Evolutionary conservation across 2,329 filamentous ascomycete species (phyloP), one percentile per base, ranked within the genome.

Genomic region (Ascocoryne sarcoides): DNA sequence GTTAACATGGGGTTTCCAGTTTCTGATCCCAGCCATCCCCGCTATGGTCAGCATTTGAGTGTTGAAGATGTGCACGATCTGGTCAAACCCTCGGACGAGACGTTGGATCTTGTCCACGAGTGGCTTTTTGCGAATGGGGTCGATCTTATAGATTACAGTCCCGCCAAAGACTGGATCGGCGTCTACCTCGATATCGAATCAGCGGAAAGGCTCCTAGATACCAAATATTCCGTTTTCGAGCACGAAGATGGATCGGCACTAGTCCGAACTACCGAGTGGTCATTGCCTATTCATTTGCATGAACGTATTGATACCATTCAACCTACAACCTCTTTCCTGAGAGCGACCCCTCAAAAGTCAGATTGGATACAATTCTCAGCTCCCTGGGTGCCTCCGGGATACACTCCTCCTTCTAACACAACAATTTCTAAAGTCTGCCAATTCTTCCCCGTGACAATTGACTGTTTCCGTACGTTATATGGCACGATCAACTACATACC

Each of bases 391-490:
- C 42, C 42, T 14, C 35, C 42, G 17, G 34, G 30, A 38, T 40
- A 44, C 31, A 34, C 32, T 10, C 37, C 37, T 18, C 42, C 42
- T 20, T 37, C 29, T 21, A 38, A 38, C 26, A 21, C 23, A 23
- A 40, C 43, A 1, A 40, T 45, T 28, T 31, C 41, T 7, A 38
- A 40, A 23, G 65, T 96, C 88, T 66, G 92, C 88, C 56, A 95
- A 35, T 40, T 44, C 19, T 38, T 32, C 19, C 39, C 44, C 9
- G 46, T 51, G 10, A 53, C 50, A 9, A 43, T 47, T 32, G 31
- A 46, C 8, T 56, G 53, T 33, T 46, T 56, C 29, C 30, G 39
- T 19, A 50, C 40, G 7, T 39, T 54, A 4, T 54, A 55, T 32
- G 40, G 42, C 4, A 53, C 51, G 3, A 40, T 40, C 3, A 43